phyloP scores from a whole-genome alignment of 2,329 filamentous ascomycete species.

The Colletotrichum tabaci region DNA sequence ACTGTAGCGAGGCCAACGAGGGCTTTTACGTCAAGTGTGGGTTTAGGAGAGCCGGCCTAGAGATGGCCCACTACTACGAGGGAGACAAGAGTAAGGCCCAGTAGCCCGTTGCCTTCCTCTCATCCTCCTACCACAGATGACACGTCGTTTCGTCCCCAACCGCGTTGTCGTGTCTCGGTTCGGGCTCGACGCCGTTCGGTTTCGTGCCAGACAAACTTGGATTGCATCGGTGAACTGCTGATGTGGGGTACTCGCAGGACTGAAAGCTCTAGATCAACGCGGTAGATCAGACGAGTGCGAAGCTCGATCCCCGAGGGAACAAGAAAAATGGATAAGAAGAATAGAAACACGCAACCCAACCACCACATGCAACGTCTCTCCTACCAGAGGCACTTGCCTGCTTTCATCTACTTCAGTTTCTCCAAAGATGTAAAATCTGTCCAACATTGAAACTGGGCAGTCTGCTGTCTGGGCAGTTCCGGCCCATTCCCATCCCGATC shows the following conservation, averaged over 20 bases:
- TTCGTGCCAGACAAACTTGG: conserved; percentile 5
- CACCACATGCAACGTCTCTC: neutral
- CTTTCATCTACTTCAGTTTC: neutral
- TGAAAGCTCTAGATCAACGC: conserved; percentile 13
- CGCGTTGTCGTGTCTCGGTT: neutral
- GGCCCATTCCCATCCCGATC: neutral
- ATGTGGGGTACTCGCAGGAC: conserved; percentile 24
- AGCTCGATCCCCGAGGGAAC: conserved; percentile 4
- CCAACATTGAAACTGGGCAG: neutral
- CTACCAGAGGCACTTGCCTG: neutral
- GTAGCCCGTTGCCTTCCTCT: conserved; percentile 34
- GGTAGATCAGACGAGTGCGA: conserved; percentile 16
- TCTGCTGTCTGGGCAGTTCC: neutral
- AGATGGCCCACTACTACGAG: conserved; percentile 98
- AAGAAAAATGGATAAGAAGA: conserved; percentile 15
- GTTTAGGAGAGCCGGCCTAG: conserved; percentile 89
- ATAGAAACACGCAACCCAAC: conserved; percentile 4
- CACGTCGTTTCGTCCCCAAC: neutral
- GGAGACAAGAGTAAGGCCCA: conserved; percentile 63
- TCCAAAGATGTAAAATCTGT: neutral
- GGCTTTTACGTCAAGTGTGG: conserved; percentile 99
- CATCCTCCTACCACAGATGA: neutral
- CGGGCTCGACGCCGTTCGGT: neutral
- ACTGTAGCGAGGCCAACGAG: conserved; percentile 96
- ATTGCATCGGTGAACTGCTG: conserved; percentile 32